Conservation (phyloP, 495 filamentous ascomycete species). For the Penicillium subrubescens region DNA sequence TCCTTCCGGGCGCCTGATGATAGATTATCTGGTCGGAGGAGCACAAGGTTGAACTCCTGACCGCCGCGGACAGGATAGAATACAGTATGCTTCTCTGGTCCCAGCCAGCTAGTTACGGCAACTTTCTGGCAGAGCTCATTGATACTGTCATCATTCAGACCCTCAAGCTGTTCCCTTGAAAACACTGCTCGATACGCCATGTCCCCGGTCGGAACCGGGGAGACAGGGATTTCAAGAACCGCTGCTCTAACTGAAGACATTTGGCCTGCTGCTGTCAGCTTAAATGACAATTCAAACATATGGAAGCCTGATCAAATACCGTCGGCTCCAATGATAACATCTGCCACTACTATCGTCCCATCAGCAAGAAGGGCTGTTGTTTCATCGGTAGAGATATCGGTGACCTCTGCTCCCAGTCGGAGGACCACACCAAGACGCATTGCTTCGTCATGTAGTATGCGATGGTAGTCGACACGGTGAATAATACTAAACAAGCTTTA, state of each 20-base stretch:
- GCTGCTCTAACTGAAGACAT: background rate
- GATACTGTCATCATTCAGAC: background rate
- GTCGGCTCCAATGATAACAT: background rate
- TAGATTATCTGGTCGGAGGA: slow-evolving; percentile 25
- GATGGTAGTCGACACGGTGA: background rate
- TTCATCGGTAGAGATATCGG: background rate
- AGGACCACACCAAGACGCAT: background rate
- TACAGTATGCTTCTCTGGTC: slow-evolving; percentile 59
- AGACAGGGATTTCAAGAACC: background rate
- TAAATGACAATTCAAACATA: background rate
- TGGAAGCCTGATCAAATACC: background rate
- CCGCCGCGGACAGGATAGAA: slow-evolving; percentile 61
- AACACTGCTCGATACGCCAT: background rate
- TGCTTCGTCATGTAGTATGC: background rate
- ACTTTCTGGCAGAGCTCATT: background rate
- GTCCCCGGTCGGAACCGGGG: background rate
- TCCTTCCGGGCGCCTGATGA: background rate
- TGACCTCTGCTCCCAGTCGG: background rate
- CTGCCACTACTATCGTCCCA: background rate
- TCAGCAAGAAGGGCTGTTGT: background rate
- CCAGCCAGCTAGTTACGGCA: slow-evolving; percentile 53
- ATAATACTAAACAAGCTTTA: background rate
- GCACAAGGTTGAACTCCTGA: slow-evolving; percentile 61
- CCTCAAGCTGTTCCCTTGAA: background rate
- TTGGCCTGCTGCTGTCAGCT: background rate